Conservation (phyloP, 257 asterid genomes). For the Handroanthus guayacan region DNA sequence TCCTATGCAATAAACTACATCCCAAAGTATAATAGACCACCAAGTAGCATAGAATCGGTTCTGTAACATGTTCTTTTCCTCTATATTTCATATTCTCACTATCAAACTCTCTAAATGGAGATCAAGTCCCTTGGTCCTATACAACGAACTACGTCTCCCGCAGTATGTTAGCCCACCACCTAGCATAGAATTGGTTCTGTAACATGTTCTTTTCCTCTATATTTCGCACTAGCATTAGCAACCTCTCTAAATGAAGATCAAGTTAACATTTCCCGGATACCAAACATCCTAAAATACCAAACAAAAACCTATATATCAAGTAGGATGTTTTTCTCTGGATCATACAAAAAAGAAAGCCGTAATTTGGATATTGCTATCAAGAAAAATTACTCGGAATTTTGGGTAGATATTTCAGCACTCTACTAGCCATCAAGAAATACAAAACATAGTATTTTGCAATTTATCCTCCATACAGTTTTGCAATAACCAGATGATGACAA, state of each 20-base stretch:
- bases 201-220: background rate
- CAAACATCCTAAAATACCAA: background rate
- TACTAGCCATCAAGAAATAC: conserved; percentile 25
- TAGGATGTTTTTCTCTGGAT: background rate
- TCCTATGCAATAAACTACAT: background rate
- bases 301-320: background rate
- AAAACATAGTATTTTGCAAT: conserved; percentile 10
- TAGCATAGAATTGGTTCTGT: background rate
- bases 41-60: background rate
- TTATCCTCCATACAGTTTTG: background rate
- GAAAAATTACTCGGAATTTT: background rate
- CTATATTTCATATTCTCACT: background rate
- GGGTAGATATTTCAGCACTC: conserved; percentile 6
- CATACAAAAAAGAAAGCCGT: background rate
- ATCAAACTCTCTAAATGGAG: background rate
- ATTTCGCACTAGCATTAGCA: background rate
- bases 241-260: background rate
- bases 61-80: background rate
- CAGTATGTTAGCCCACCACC: background rate
- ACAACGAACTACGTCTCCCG: background rate
- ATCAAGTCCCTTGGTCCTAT: background rate
- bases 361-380: background rate
- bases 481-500: conserved; percentile 16
- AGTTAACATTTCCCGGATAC: conserved; percentile 12
- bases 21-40: background rate